A percentile compares a stretch with the other conserved stretches of the same genome.
phyloP scores from a whole-genome alignment of 495 filamentous ascomycete species.

The Penicillium pancosmium region DNA sequence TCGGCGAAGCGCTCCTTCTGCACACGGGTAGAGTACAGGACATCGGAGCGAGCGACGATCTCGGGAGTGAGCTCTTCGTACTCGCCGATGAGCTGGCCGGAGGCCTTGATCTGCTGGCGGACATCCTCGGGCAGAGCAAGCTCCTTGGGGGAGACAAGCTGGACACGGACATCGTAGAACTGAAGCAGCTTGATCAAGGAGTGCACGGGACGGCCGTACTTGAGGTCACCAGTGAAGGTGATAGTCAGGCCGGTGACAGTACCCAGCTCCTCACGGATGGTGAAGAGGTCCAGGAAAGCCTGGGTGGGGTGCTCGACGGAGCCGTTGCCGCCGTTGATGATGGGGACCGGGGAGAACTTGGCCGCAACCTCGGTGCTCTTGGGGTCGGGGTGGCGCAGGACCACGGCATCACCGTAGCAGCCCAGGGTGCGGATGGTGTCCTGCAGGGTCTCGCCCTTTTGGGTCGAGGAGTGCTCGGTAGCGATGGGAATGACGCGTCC shows the following conservation, averaged over 20 bases:
- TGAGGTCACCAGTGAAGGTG: slow-evolving; percentile 91
- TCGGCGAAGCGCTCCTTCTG: slow-evolving; percentile 93
- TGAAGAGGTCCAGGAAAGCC: slow-evolving; percentile 98
- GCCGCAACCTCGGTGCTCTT: slow-evolving; percentile 75
- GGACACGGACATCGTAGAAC: slow-evolving; percentile 91
- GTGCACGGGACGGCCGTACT: slow-evolving; percentile 92
- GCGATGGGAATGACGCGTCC: slow-evolving; percentile 78
- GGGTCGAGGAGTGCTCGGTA: slow-evolving; percentile 77
- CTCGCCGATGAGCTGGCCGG: slow-evolving; percentile 75
- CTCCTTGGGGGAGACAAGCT: slow-evolving; percentile 81
- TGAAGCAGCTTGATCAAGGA: slow-evolving; percentile 88
- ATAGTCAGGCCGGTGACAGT: slow-evolving; percentile 92
- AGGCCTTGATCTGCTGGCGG: slow-evolving; percentile 65
- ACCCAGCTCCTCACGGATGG: slow-evolving; percentile 94
- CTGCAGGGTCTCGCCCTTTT: slow-evolving; percentile 92
- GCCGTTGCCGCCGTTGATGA: slow-evolving; percentile 97
- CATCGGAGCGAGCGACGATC: slow-evolving; percentile 79
- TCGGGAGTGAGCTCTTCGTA: slow-evolving; percentile 79
- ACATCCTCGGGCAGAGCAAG: slow-evolving; percentile 78
- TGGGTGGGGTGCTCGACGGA: slow-evolving; percentile 95
- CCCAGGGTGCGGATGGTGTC: slow-evolving; percentile 92
- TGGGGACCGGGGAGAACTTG: slow-evolving; percentile 82
- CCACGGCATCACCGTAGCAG: slow-evolving; percentile 91
- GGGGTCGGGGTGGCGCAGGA: slow-evolving; percentile 88
- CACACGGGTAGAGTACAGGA: slow-evolving; percentile 94